Conservation (phyloP, 108 stramenopile genomes). For the Mediolabrus comicus region DNA sequence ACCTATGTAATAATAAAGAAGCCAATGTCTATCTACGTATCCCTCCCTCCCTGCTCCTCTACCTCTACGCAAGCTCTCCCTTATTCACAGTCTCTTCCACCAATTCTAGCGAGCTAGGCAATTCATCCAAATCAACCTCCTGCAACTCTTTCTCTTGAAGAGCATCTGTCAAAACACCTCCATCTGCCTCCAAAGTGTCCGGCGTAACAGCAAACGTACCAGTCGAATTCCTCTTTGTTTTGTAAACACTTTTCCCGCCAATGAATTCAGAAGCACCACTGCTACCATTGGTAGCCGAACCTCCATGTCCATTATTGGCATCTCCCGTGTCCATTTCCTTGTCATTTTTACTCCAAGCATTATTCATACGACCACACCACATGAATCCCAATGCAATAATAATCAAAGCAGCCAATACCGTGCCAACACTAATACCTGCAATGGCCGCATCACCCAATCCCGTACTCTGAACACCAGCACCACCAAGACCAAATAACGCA, state of each 20-base stretch:
- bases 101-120: neutral
- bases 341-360: neutral
- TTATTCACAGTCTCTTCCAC: neutral
- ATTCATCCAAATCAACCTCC: slow-evolving; percentile 20
- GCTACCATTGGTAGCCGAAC: neutral
- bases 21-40: neutral
- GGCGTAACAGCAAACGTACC: slow-evolving; percentile 1
- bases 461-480: neutral
- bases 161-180: slow-evolving; percentile 35
- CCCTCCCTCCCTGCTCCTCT: neutral
- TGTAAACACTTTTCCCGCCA: slow-evolving; percentile 30
- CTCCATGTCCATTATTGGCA: neutral
- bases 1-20: neutral
- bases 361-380: neutral
- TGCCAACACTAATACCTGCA: slow-evolving; percentile 4
- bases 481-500: neutral
- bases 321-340: slow-evolving; percentile 10
- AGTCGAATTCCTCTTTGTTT: slow-evolving; percentile 19
- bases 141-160: slow-evolving; percentile 6
- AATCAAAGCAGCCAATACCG: slow-evolving; percentile 11
- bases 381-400: neutral
- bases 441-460: neutral
- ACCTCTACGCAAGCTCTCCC: neutral
- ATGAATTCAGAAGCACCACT: slow-evolving; percentile 11
- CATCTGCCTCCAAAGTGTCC: slow-evolving; percentile 42